Evolutionary conservation across 2,329 filamentous ascomycete species (phyloP).

Genomic region (Talaromyces sp.): DNA sequence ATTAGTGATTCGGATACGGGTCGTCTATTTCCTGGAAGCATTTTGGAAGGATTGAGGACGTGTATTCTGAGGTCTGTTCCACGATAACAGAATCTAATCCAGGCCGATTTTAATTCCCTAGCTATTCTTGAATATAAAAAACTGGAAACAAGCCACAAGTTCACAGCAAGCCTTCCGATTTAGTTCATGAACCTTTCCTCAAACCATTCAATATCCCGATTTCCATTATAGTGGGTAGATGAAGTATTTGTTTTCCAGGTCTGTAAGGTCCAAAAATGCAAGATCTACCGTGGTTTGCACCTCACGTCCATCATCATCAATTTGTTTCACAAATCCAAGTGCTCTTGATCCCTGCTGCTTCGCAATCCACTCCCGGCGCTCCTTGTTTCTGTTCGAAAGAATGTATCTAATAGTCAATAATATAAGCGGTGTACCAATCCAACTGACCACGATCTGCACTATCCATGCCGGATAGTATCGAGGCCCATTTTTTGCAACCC

Average conservation of each 20-base stretch:
- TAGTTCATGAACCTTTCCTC: background rate
- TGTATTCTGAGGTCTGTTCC: background rate
- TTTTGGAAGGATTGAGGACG: background rate
- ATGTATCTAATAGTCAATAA: conserved; percentile 4
- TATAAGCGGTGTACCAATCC: background rate
- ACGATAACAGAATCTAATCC: background rate
- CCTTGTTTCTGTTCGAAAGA: conserved; percentile 5
- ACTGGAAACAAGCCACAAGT: background rate
- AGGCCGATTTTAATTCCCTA: background rate
- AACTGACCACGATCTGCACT: conserved; percentile 19
- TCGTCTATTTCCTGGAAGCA: conserved; percentile 23
- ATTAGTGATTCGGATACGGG: background rate
- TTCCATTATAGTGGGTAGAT: conserved; percentile 8
- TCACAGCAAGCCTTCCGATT: background rate
- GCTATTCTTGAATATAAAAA: background rate
- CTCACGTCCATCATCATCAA: conserved; percentile 9
- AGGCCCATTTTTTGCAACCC: conserved; percentile 4
- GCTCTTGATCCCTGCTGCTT: background rate
- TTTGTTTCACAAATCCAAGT: conserved; percentile 4
- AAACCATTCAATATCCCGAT: background rate
- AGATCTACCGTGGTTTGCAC: conserved; percentile 3
- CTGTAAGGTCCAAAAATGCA: conserved; percentile 6
- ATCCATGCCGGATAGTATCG: conserved; percentile 14
- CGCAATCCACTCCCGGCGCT: conserved; percentile 3
- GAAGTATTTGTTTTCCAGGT: conserved; percentile 12